Evolutionary conservation across 2,329 filamentous ascomycete species (phyloP).

Genomic region (Claviceps spartinae): DNA sequence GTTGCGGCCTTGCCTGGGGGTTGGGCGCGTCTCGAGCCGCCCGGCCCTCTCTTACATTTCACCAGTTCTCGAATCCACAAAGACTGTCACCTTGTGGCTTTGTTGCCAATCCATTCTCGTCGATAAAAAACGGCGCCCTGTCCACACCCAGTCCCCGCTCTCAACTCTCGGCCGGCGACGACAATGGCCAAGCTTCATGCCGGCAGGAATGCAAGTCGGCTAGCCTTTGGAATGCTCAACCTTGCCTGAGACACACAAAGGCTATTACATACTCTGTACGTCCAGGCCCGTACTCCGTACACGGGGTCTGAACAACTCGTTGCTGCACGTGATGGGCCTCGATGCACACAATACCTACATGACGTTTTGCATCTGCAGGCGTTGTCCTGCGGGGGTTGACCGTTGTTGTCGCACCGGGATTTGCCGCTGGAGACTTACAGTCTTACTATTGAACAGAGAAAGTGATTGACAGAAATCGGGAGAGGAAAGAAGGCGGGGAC

Average conservation of each 20-base stretch:
- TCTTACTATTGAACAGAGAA: not conserved
- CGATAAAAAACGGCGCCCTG: constrained; percentile 1
- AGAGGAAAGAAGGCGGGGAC: not conserved
- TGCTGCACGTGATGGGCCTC: constrained; percentile 14
- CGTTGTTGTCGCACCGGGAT: constrained; percentile 4
- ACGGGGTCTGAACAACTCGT: constrained; percentile 6
- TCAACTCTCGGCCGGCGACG: constrained; percentile 19
- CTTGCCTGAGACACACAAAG: constrained; percentile 25
- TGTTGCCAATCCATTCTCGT: not conserved
- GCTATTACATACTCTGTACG: constrained; percentile 11
- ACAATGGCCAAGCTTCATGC: constrained; percentile 18
- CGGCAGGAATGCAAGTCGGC: constrained; percentile 16
- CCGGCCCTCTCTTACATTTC: not conserved
- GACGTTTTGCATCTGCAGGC: constrained; percentile 8
- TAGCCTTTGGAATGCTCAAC: constrained; percentile 19
- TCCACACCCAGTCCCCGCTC: constrained; percentile 6
- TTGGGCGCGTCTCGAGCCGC: not conserved
- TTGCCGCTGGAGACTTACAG: not conserved
- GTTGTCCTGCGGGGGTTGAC: constrained; percentile 3
- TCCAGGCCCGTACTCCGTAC: constrained; percentile 6
- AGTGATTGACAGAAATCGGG: not conserved
- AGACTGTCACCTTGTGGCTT: constrained; percentile 5
- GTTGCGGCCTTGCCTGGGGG: not conserved
- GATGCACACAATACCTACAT: constrained; percentile 5
- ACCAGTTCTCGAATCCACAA: constrained; percentile 1